phyloP scores from a whole-genome alignment of 805 yeast genomes.

The Kuraishia molischiana region DNA sequence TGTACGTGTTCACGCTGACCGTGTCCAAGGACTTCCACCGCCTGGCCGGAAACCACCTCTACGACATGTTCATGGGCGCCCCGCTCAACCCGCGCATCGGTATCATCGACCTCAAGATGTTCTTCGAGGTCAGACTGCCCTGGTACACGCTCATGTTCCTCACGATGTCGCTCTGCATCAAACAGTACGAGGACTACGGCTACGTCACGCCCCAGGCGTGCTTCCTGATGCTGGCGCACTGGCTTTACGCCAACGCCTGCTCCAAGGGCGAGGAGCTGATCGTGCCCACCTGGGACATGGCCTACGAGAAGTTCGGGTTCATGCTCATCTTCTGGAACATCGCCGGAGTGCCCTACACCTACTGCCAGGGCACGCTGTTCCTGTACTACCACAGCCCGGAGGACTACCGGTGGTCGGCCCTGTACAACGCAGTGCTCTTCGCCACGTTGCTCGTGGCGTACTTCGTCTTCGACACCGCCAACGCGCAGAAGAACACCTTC shows the following conservation, averaged over 20 bases:
- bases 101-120: slow-evolving; percentile 88
- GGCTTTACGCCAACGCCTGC: slow-evolving; percentile 94
- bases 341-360: slow-evolving; percentile 98
- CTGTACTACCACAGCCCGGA: slow-evolving; percentile 74
- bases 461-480: slow-evolving; percentile 89
- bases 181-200: slow-evolving; percentile 79
- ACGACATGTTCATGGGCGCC: slow-evolving; percentile 95
- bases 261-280: slow-evolving; percentile 96
- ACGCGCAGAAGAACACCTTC: slow-evolving; percentile 92
- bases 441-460: slow-evolving; percentile 57
- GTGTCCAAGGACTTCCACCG: slow-evolving; percentile 73
- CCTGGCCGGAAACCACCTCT: slow-evolving; percentile 84
- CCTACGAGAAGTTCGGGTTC: slow-evolving; percentile 98
- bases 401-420: slow-evolving; percentile 67
- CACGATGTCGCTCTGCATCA: slow-evolving; percentile 61
- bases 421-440: slow-evolving; percentile 49
- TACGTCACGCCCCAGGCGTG: slow-evolving; percentile 66
- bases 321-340: slow-evolving; percentile 98
- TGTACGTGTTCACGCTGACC: slow-evolving; percentile 60
- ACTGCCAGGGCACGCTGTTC: slow-evolving; percentile 87
- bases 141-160: slow-evolving; percentile 87
- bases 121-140: slow-evolving; percentile 93
- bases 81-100: slow-evolving; percentile 95
- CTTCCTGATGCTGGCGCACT: slow-evolving; percentile 73
- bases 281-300: slow-evolving; percentile 99